Percentiles rank a stretch among this genome's conserved stretches.
phyloP scores from a whole-genome alignment of 176 grass and related monocot species.

The Poa annua region DNA sequence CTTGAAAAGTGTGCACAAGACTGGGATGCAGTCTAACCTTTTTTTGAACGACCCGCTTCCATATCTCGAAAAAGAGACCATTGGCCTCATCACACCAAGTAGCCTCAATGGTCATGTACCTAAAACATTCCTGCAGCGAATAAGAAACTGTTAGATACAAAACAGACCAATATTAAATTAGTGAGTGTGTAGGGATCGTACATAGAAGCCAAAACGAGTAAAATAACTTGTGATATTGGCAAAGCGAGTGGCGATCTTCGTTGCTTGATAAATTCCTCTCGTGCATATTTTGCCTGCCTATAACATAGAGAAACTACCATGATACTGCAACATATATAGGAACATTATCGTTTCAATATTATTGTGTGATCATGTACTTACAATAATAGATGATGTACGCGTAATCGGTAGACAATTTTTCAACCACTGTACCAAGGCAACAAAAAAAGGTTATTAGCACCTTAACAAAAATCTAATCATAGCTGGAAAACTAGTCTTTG shows the following conservation, averaged over 20 bases:
- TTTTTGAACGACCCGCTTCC: conserved; percentile 27
- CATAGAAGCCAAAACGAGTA: not conserved
- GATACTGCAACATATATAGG: not conserved
- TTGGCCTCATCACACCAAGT: not conserved
- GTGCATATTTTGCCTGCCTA: conserved; percentile 21
- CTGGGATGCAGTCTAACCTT: conserved; percentile 14
- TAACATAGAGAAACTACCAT: conserved; percentile 28
- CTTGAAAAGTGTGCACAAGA: not conserved
- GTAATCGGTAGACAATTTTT: not conserved
- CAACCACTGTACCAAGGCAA: conserved; percentile 36
- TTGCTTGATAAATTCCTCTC: conserved; percentile 36
- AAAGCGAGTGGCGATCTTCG: conserved; percentile 37
- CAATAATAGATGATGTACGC: conserved; percentile 10
- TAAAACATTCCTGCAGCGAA: conserved; percentile 16
- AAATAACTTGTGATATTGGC: conserved; percentile 22
- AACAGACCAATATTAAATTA: not conserved
- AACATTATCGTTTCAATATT: not conserved
- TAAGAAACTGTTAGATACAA: conserved; percentile 15
- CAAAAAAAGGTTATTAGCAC: conserved; percentile 6
- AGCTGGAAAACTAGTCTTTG: conserved; percentile 3
- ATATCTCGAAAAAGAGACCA: conserved; percentile 35
- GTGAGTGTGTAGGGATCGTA: conserved; percentile 18
- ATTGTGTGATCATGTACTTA: conserved; percentile 11
- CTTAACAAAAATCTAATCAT: not conserved
- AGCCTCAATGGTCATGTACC: conserved; percentile 7